Conservation (phyloP, 2,329 filamentous ascomycete genomes). For the Massarina eburnea region DNA sequence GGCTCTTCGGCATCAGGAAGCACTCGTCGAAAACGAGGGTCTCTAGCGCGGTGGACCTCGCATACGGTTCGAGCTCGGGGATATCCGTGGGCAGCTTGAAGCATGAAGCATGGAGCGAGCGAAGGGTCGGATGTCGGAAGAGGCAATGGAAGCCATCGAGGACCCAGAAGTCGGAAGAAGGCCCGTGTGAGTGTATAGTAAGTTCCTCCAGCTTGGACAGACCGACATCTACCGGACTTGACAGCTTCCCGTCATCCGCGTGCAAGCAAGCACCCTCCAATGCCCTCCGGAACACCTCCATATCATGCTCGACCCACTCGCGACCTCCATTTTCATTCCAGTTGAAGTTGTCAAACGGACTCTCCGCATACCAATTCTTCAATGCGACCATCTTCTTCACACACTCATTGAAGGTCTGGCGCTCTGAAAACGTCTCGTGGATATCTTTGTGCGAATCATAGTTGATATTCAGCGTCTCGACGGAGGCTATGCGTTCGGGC, state of each 20-base stretch:
- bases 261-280: conserved; percentile 27
- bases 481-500: conserved; percentile 27
- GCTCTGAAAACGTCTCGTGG: conserved; percentile 20
- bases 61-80: conserved; percentile 20
- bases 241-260: conserved; percentile 10
- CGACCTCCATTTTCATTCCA: conserved; percentile 28
- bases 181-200: conserved; percentile 38
- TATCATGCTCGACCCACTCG: conserved; percentile 36
- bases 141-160: conserved; percentile 35
- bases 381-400: conserved; percentile 34
- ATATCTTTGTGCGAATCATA: conserved; percentile 27
- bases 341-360: conserved; percentile 39
- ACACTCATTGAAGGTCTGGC: conserved; percentile 30
- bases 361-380: conserved; percentile 37
- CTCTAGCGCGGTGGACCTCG: conserved; percentile 27
- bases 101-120: conserved; percentile 36
- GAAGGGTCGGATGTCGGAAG: conserved; percentile 38
- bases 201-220: conserved; percentile 28
- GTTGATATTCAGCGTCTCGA: conserved; percentile 36
- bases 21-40: conserved; percentile 41
- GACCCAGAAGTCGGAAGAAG: conserved; percentile 33
- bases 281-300: conserved; percentile 32
- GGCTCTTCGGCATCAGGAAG: conserved; percentile 24
- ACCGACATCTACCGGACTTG: conserved; percentile 16
- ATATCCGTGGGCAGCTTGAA: conserved; percentile 24